Evolutionary conservation across 257 asterid species (phyloP), one percentile per base, ranked within the genome.

Genomic region (Phtheirospermum japonicum): DNA sequence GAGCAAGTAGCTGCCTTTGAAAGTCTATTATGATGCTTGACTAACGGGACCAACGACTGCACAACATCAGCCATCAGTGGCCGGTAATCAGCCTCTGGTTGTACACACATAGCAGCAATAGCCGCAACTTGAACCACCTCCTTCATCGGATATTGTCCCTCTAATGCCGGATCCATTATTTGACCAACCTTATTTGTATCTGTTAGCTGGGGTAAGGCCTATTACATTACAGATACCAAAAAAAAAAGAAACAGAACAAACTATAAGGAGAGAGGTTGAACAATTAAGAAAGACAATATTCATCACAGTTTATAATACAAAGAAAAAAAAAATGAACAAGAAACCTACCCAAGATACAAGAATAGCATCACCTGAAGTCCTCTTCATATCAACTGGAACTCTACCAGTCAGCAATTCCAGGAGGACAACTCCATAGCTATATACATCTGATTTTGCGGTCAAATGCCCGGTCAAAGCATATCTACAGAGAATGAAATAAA

Each of bases 341-440:
- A n/a, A n/a, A n/a, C n/a, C n/a, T n/a, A n/a, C n/a, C n/a, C 98
- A 91, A 51, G 95, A 79, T 31, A 91, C 96, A 51, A 91, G 96
- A 65, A 88, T 83, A 23, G 87, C 91, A 78, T 91, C 96, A 9
- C 96, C 95, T 0, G 79, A 73, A 50, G 98, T 81, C 67, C 98
- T 84, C 55, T 86, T 86, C 96, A 84, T 91, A 70, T 91, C 95
- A 37, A 91, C 95, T 4, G 98, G 98, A 65, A 91, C 92, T 73
- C 98, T 80, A 11, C 98, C 98, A 0, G 95, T 82, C 66, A 91
- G 80, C 74, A 91, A 66, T 82, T 91, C 98, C 53, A 91, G 72
- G 23, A 91, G 92, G 57, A 91, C 98, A 17, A 91, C 94, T 57
- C 98, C 95, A 19, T 88, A 91, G 79, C 98, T 88, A 37, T 91